Conservation (phyloP, 129 eudicot species). For the Saposhnikovia divaricata region DNA sequence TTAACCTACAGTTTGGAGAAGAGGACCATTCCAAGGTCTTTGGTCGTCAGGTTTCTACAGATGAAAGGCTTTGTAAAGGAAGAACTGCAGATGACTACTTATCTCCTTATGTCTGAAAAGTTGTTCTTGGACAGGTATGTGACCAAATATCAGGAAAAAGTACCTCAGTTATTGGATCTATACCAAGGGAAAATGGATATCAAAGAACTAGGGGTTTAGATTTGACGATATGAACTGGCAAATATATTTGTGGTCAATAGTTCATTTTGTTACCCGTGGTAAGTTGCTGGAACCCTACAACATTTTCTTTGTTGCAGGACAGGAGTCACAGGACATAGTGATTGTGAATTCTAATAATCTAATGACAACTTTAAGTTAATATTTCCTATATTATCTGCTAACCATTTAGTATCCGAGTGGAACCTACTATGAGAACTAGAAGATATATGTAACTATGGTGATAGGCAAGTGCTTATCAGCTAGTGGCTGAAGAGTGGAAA, state of each 20-base stretch:
- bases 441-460: neutral
- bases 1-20: constrained; percentile 11
- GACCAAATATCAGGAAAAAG: constrained; percentile 10
- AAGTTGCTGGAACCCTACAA: neutral
- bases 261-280: neutral
- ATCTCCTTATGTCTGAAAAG: neutral
- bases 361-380: neutral
- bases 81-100: neutral
- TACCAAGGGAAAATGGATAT: constrained; percentile 6
- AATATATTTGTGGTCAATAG: neutral
- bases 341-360: neutral
- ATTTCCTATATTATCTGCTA: neutral
- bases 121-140: constrained; percentile 18
- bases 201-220: neutral
- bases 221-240: neutral
- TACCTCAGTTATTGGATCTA: constrained; percentile 18
- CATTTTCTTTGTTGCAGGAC: neutral
- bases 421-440: neutral
- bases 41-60: constrained; percentile 8
- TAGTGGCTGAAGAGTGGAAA: neutral
- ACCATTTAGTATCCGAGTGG: neutral
- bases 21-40: constrained; percentile 21
- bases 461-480: neutral
- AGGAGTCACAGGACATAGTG: no score
- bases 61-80: constrained; percentile 16